Base-by-base conservation (phyloP, 2,329 filamentous ascomycete genomes). In the Lachnellula arida region DNA sequence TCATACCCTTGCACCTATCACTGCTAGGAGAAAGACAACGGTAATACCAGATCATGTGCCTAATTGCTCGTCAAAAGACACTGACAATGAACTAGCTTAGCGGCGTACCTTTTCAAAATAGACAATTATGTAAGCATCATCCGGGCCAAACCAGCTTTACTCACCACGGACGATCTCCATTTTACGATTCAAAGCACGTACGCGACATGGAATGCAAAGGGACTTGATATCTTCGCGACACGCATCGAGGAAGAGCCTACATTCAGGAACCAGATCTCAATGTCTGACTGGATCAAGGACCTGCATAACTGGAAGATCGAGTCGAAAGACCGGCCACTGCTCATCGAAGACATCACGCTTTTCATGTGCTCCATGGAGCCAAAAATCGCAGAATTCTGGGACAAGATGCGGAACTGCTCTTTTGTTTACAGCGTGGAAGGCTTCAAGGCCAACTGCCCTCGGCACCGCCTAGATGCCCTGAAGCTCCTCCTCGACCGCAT, bases 141-240 rank as follows among this genome's bases (percentile, higher is more conserved):
- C 34, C 69, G 51, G 54, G 63, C 63, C 52, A 67, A 75, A 46
- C 65, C 73, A 1, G 65, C 70, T 0, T 51, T 67, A 0, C 54
- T 76, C 0, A 65, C 67, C 5, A 55, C 68, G 1, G 72, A 75
- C 55, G 75, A 77, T 52, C 58, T 77, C 0, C 68, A 74, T 14
- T 61, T 73, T 5, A 61, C 67, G 0, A 53, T 75, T 11, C 66
- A 70, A 2, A 66, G 62, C 0, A 72, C 74, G 0, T 72, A 68
- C 35, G 64, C 68, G 1, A 56, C 71, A 4, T 76, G 69, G 68
- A 74, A 76, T 52, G 56, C 73, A 0, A 64, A 70, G 19, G 73
- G 73, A 0, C 65, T 77, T 0, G 64, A 70, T 43, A 60, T 69
- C 1, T 75, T 71, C 51, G 75, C 74, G 48, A 62, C 64, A 12